Conservation (phyloP, 306 rosid genomes). For the Quercus alba region DNA sequence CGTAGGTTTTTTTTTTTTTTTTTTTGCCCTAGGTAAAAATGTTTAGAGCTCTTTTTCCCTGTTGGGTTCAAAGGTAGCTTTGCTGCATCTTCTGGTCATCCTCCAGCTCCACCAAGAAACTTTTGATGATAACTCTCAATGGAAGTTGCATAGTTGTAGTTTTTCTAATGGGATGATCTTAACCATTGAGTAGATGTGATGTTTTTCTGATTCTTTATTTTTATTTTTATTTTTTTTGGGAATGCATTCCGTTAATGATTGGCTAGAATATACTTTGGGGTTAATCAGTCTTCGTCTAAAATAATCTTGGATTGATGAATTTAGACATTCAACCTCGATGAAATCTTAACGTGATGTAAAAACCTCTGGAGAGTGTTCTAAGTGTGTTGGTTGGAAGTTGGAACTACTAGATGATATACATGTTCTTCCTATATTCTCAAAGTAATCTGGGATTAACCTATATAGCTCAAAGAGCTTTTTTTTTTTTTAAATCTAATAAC, state of each 20-base stretch:
- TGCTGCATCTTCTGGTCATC: constrained; percentile 18
- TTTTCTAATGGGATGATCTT: constrained; percentile 31
- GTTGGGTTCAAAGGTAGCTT: constrained; percentile 25
- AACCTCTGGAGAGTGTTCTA: too few species aligned
- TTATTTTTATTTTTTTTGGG: neutral
- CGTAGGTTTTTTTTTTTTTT: neutral
- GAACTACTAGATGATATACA: too few species aligned
- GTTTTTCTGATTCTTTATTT: constrained; percentile 7
- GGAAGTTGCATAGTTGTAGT: constrained; percentile 47
- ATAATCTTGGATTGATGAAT: neutral
- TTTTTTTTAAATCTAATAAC: too few species aligned
- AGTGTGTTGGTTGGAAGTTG: too few species aligned
- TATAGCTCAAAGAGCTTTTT: too few species aligned
- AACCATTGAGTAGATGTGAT: constrained; percentile 21
- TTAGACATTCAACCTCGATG: neutral
- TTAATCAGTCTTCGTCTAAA: neutral
- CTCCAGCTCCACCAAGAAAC: constrained; percentile 18
- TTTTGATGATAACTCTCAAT: constrained; percentile 14
- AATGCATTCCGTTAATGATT: neutral
- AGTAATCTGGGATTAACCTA: too few species aligned
- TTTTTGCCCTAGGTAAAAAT: constrained; percentile 2
- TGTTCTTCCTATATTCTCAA: too few species aligned
- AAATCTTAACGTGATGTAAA: neutral
- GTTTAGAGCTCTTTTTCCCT: constrained; percentile 5
- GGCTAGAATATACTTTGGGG: neutral